Conservation (phyloP, 768 basidiomycete species). For the Suillus clintonianus region DNA sequence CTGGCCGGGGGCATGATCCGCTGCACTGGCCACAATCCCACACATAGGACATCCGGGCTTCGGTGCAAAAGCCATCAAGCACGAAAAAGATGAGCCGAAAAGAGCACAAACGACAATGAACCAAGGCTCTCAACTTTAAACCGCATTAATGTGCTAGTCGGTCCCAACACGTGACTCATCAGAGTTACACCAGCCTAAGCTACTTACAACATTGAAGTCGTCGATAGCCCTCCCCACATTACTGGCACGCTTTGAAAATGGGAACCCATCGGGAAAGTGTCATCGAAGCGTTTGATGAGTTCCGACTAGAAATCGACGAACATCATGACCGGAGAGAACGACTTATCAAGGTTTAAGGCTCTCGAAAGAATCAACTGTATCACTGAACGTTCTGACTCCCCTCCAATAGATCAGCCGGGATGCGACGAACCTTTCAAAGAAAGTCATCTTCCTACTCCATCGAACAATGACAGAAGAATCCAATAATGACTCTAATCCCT, state of each 20-base stretch:
- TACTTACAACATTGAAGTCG: background rate
- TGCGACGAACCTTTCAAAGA: conserved; percentile 89
- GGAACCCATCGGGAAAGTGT: background rate
- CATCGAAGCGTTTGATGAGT: conserved; percentile 49
- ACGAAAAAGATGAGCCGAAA: background rate
- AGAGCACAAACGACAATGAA: conserved; percentile 10
- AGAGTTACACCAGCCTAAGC: background rate
- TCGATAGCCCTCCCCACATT: background rate
- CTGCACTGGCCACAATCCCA: conserved; percentile 59
- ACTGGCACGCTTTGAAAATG: conserved; percentile 1
- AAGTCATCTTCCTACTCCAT: conserved; percentile 90
- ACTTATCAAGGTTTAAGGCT: conserved; percentile 73
- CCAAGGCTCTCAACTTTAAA: conserved; percentile 2
- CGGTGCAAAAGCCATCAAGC: conserved; percentile 53
- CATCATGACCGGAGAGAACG: conserved; percentile 87
- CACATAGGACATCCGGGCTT: conserved; percentile 79
- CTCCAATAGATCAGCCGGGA: conserved; percentile 71
- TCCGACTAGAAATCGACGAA: conserved; percentile 75
- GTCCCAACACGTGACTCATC: conserved; percentile 8
- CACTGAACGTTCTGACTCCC: conserved; percentile 7
- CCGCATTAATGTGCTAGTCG: background rate
- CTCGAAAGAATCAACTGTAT: background rate
- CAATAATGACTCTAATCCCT: conserved; percentile 24
- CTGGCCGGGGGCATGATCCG: conserved; percentile 45
- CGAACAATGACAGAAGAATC: conserved; percentile 56